Conservation (phyloP, 768 basidiomycete genomes). For the Mrakia frigida region DNA sequence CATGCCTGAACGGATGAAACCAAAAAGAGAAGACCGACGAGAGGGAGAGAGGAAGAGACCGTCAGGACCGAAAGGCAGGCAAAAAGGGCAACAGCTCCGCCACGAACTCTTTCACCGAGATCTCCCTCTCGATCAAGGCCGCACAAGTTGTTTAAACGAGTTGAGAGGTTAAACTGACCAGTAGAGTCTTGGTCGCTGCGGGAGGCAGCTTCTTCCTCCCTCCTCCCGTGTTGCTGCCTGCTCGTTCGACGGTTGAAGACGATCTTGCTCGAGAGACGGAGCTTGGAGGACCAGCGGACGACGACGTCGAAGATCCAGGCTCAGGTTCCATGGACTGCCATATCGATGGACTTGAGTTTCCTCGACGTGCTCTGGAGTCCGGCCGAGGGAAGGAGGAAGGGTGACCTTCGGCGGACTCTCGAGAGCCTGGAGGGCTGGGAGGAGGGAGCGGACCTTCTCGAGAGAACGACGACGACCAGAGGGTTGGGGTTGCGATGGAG, state of each 20-base stretch:
- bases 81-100: not conserved
- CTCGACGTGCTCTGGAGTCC: not conserved
- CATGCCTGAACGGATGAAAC: conserved; percentile 4
- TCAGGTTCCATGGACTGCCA: not conserved
- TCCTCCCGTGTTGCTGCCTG: not conserved
- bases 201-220: conserved; percentile 7
- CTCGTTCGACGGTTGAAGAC: not conserved
- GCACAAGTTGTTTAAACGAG: not conserved
- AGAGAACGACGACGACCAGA: conserved; percentile 2
- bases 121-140: not conserved
- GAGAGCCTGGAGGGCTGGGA: not conserved
- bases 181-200: conserved; percentile 3
- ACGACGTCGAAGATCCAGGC: not conserved
- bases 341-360: not conserved
- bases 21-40: not conserved
- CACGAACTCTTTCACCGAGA: not conserved
- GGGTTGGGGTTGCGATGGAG: not conserved
- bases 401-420: not conserved
- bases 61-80: not conserved
- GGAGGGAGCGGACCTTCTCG: not conserved
- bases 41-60: not conserved
- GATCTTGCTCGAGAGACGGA: not conserved
- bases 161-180: not conserved
- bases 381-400: not conserved
- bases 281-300: not conserved